Base-by-base conservation (phyloP, 2,329 filamentous ascomycete species). In the Scedosporium aurantiacum region DNA sequence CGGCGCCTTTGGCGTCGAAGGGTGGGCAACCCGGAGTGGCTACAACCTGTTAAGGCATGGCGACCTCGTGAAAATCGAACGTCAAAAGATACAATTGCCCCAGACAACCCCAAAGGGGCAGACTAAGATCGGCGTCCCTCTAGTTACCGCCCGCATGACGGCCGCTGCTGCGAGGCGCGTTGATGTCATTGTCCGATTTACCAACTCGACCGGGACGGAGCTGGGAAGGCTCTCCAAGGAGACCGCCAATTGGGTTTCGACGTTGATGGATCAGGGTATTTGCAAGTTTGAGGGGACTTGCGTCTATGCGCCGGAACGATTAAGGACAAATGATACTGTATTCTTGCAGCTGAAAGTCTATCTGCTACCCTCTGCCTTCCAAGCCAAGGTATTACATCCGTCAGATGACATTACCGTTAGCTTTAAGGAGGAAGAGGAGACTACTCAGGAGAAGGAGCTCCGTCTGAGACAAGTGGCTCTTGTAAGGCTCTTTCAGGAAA, bases 281-380 rank as follows among this genome's bases (percentile, higher is more conserved):
- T 97, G 92, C 76, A 82, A 77, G 23, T 96, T 99, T 64, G 89
- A 96, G 66, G 94, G 89, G 5, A 85, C 82, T 12, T 96, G 91
- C 68, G 91, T 99, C 1, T 97, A 89, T 72, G 90, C 90, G 0
- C 92, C 92, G 0, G 93, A 97, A 61, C 80, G 84, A 56, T 74
- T 97, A 57, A 82, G 90, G 58, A 94, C 92, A 7, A 96, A 96
- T 68, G 94, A 99, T 68, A 97, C 91, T 0, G 82, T 99, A n/a
- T 96, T 93, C 67, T 73, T 99, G 5, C 94, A 99, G 71, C 74
- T 99, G 54, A 82, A 83, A 60, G 94, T 89, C 69, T 96, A 82
- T 61, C 72, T 99, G 45, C 78, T 94, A 16, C 83, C 78, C 63
- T 83, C 83, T 18, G 88, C 91, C 0, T 68, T 99, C 68, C 81